Conservation (phyloP, 2,329 filamentous ascomycete species). For the Fusarium sp. region DNA sequence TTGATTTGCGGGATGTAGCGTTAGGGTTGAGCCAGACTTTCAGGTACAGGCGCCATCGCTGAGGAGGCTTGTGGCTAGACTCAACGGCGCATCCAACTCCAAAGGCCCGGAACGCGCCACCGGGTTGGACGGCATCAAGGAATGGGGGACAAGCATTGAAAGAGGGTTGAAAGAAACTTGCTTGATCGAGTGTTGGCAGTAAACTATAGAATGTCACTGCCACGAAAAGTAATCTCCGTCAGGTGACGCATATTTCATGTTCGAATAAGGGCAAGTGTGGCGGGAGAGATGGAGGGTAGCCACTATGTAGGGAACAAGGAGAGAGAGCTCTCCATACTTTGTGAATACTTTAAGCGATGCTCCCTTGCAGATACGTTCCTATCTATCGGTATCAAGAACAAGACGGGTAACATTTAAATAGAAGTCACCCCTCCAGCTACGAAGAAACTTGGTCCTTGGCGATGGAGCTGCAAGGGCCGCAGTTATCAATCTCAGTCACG, state of each 20-base stretch:
- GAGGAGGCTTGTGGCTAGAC: background rate
- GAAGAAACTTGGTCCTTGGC: background rate
- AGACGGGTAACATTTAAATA: background rate
- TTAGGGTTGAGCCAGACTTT: background rate
- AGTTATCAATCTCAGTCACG: background rate
- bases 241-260: background rate
- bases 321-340: background rate
- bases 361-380: background rate
- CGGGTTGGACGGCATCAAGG: background rate
- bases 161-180: background rate
- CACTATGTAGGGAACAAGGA: background rate
- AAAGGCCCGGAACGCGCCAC: background rate
- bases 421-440: background rate
- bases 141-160: background rate
- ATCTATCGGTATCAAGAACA: background rate
- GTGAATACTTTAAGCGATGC: background rate
- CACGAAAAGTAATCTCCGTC: background rate
- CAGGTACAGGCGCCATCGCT: background rate
- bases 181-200: background rate
- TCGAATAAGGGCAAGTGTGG: background rate
- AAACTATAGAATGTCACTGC: background rate
- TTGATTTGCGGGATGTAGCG: background rate
- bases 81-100: background rate
- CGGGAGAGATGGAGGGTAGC: background rate
- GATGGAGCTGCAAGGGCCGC: no score